Evolutionary conservation across 2,329 filamentous ascomycete species (phyloP), one percentile per base, ranked within the genome.

Genomic region (Cylindrodendrum hubeiense): DNA sequence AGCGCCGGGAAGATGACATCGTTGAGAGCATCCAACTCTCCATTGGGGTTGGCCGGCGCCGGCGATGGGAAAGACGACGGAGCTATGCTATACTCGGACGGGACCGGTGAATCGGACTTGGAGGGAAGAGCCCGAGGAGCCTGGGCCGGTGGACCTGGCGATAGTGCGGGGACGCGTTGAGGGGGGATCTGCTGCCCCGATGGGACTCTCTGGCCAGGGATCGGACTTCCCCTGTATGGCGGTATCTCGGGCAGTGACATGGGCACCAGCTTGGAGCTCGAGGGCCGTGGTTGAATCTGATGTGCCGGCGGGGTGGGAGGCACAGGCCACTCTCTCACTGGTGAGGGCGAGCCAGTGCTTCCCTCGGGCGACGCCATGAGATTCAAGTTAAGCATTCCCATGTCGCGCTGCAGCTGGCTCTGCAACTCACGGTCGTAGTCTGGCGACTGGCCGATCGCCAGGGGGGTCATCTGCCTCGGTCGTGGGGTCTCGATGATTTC

Each of bases 1-100:
- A 99, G 86, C 2, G 96, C 95, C 0, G 96, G 96, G 67, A 98
- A 90, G 39, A 99, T 93, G 54, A 99, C 95, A 71, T 95, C 93
- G 75, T 92, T 93, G 1, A 98, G 86, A 2, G 95, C 94, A 57
- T 97, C 96, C 22, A 97, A 86, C 63, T 97, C 92, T 13, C 87
- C 89, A 60, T 89, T 87, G 24, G 87, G 80, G 66, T 87, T 89
- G 2, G 85, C 76, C 0, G 89, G 86, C 1, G 87, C 84, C 7
- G 85, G 85, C 24, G 85, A 83, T 4, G 88, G 89, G 72, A 89
- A 90, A 2, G 86, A 81, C 12, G 84, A 81, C 4, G 84, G 81
- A 17, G 83, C 75, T 1, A 70, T 60, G 5, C 76, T 74, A 17
- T 67, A 70, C 13, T 81, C 80, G 1, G 76, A 72, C 15, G 72